These are phyloP conservation scores for Penicillium samsonianum DNA, from an alignment of 495 filamentous ascomycete genomes.

Conservation along the genomic window DNA sequence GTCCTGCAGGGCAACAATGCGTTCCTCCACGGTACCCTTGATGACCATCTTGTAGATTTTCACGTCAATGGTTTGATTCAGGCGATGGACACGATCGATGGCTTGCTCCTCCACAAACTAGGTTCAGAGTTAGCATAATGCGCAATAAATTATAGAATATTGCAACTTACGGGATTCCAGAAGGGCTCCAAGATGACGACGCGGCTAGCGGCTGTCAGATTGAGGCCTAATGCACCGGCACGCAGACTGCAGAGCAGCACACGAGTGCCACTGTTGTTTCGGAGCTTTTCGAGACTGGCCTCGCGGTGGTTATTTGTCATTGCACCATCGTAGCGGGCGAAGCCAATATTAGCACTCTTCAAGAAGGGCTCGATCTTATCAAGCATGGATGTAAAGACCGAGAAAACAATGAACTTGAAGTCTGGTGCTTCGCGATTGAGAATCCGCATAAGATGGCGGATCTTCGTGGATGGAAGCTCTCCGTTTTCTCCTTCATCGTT, in stretches of 20 bases:
- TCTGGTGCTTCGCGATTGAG: constrained; percentile 71
- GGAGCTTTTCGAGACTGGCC: constrained; percentile 72
- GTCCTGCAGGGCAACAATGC: constrained; percentile 88
- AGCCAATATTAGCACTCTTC: constrained; percentile 65
- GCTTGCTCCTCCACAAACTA: constrained; percentile 97
- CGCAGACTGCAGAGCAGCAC: constrained; percentile 90
- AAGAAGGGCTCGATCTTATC: constrained; percentile 95
- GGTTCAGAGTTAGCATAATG: constrained; percentile 24
- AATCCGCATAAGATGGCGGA: constrained; percentile 77
- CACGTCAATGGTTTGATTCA: constrained; percentile 93
- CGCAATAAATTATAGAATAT: not conserved
- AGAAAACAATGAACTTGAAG: constrained; percentile 98
- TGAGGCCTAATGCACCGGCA: constrained; percentile 89
- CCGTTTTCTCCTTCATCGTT: constrained; percentile 50
- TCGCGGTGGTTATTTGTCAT: constrained; percentile 95
- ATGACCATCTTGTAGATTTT: constrained; percentile 92
- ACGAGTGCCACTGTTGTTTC: constrained; percentile 69
- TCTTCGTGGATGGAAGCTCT: constrained; percentile 80
- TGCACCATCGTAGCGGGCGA: constrained; percentile 88
- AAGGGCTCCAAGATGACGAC: constrained; percentile 97
- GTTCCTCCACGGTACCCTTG: constrained; percentile 80
- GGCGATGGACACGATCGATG: constrained; percentile 94
- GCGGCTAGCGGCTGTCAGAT: constrained; percentile 88
- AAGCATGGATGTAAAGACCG: constrained; percentile 96
- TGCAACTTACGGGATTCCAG: constrained; percentile 81